These are phyloP conservation scores for Microbotryum scabiosae DNA, from an alignment of 1,284 basidiomycete genomes.

Conservation along the genomic window DNA sequence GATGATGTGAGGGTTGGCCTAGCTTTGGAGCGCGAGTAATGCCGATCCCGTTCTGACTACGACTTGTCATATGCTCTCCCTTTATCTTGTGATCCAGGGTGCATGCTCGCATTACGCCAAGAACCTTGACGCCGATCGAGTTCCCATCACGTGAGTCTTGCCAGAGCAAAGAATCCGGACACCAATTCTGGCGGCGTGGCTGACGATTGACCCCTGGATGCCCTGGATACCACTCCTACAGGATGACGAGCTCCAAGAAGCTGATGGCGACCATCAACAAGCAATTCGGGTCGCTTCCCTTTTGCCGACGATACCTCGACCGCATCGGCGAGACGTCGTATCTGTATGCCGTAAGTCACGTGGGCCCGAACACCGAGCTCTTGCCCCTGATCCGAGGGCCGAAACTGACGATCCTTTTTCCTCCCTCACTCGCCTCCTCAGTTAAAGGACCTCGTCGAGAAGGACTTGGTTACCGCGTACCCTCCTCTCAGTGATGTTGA, in stretches of 20 bases:
- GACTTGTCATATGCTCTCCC: slow-evolving; percentile 6
- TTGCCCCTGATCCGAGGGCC: not conserved
- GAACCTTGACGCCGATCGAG: slow-evolving; percentile 51
- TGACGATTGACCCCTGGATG: not conserved
- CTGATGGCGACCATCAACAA: slow-evolving; percentile 82
- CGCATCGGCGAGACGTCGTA: slow-evolving; percentile 91
- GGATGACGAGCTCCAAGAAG: slow-evolving; percentile 74
- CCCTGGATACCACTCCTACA: slow-evolving; percentile 36
- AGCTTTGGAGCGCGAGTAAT: slow-evolving; percentile 1
- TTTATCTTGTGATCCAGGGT: slow-evolving; percentile 49
- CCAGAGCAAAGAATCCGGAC: not conserved
- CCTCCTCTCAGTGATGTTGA: slow-evolving; percentile 75
- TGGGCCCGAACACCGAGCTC: not conserved
- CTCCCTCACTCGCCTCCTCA: slow-evolving; percentile 37
- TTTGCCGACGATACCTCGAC: slow-evolving; percentile 90
- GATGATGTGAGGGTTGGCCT: slow-evolving; percentile 56
- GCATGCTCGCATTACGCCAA: slow-evolving; percentile 91
- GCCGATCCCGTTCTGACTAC: not conserved
- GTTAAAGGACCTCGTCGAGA: slow-evolving; percentile 81
- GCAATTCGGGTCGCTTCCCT: slow-evolving; percentile 92
- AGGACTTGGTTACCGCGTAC: slow-evolving; percentile 85
- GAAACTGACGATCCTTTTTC: not conserved
- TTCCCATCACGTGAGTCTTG: not conserved
- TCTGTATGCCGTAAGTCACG: slow-evolving; percentile 65
- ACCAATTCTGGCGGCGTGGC: too few relatives aligned